These are phyloP conservation scores for Pezicula rhizophila DNA, from an alignment of 2,329 filamentous ascomycete species.

Conservation along the genomic window DNA sequence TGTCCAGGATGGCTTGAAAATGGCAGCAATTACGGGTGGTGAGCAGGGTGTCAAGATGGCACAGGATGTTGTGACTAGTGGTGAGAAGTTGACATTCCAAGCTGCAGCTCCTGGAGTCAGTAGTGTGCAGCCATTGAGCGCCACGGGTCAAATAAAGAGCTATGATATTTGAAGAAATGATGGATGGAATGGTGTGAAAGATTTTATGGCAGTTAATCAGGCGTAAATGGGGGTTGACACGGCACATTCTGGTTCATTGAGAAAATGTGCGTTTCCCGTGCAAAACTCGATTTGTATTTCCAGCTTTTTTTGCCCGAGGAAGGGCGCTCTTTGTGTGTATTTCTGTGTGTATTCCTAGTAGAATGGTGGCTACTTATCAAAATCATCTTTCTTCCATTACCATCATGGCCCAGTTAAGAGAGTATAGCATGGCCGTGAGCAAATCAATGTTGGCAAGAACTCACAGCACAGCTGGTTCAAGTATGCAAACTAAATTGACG, in stretches of 20 bases:
- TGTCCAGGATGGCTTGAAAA: conserved; percentile 69
- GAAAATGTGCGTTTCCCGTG: conserved; percentile 16
- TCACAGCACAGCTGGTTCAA: too few relatives aligned
- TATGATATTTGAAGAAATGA: conserved; percentile 24
- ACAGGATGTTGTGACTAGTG: conserved; percentile 24
- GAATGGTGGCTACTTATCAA: too few relatives aligned
- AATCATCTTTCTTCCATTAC: too few relatives aligned
- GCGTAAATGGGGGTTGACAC: conserved; percentile 4
- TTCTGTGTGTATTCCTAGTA: conserved; percentile 17
- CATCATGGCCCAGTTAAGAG: too few relatives aligned
- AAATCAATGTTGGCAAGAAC: too few relatives aligned
- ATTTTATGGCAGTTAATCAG: neutral
- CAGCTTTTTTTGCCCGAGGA: conserved; percentile 2
- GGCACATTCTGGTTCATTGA: conserved; percentile 14
- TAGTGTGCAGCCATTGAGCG: conserved; percentile 48
- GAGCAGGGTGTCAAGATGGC: conserved; percentile 29
- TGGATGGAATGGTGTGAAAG: conserved; percentile 1
- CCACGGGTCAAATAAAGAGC: conserved; percentile 46
- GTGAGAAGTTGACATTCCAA: conserved; percentile 48
- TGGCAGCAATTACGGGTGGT: conserved; percentile 33
- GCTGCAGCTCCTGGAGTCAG: conserved; percentile 32
- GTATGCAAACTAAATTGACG: too few relatives aligned
- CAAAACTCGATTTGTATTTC: conserved; percentile 14
- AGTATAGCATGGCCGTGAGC: too few relatives aligned
- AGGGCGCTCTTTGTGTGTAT: conserved; percentile 2